Base-by-base conservation (phyloP, 257 asterid species). In the Salvia hispanica region DNA sequence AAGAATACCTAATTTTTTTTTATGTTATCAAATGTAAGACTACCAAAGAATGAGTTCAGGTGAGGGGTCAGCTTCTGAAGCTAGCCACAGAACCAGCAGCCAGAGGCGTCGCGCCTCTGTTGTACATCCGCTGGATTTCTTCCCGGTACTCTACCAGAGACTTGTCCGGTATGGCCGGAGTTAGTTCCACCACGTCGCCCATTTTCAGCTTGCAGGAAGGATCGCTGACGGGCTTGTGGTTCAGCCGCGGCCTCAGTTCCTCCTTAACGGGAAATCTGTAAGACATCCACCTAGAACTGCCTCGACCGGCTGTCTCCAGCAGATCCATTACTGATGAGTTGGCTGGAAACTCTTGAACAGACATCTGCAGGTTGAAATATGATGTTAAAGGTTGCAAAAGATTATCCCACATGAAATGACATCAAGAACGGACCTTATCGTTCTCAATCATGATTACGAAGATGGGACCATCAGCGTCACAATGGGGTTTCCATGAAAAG, bases 131-230 rank as follows among this genome's bases (percentile, higher is more conserved):
- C 72, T 89, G 95, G 48, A 94, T 91, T 85, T 94, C 96, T 72
- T 91, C 96, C 76, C 98, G 81, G 75, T 86, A 94, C 64, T 73
- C 88, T 0, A 78, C 83, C 82, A 94, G 76, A 0, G 96, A 88
- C 69, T 91, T 89, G 10, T 87, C 95, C 1, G 98, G 92, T 51
- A 94, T 83, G 12, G 98, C 82, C 3, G 96, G 96, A 69, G 96
- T 88, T 71, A 94, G 57, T 71, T 94, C 99, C 73, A 91, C 87
- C 42, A 94, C 92, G 18, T 94, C 99, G 2, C 99, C 99, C 99
- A 94, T 94, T 58, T 83, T 81, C 48, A 94, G 84, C 82, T 85
- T 89, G 83, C 88, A 80, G 13, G 74, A 70, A 1, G 95, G 96
- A 66, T 94, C 96, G 21, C 62, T 78, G 15, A 94, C 81, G 0